Evolutionary conservation across 192 early-diverging fungal genomes (phyloP), one percentile per base, ranked within the genome.

Genomic region (Mortierella hygrophila): DNA sequence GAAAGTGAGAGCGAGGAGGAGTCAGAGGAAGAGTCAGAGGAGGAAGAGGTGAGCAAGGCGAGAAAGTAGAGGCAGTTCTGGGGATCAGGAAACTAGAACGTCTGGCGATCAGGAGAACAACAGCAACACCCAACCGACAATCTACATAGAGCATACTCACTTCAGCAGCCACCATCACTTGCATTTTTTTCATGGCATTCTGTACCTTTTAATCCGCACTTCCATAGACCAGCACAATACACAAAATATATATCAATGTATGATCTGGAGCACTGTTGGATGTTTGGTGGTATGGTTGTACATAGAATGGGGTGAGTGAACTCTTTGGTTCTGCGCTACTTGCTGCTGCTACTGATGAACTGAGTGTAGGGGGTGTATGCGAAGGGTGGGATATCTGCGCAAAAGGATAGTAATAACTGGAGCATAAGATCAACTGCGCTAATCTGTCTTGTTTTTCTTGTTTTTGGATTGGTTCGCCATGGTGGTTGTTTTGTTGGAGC

Each of bases 161-260:
- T 2, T 15, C 60, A 11, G 7, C 26, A 65, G 15, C 55, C 9
- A 60, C 9, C 18, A 52, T 11, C 60, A 65, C 29, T 65, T 35
- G 60, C 60, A 65, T 65, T 65, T 65, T 35, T 32, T 65, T 65
- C 60, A 65, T 15, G 29, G 29, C 60, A 65, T 65, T 65, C 60
- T 65, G 26, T 32, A 65, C 60, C 29, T 32, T 29, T 29, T 65
- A 32, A 35, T 65, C 26, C 60, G 29, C 60, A 65, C 11, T 32
- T n/a, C 60, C 32, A 32, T 35, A 65, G 60, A 65, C 60, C 60
- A 35, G 29, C 9, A 65, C 26, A 13, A 1, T 65, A 60, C 57
- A 60, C 60, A 65, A 65, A 26, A 26, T 4, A 65, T 4, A 65
- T 32, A 65, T 65, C 60, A 32, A 52, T 5, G 18, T 52, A 52